Conservation (phyloP, 352 stramenopile species). For the Phytopythium montanum region DNA sequence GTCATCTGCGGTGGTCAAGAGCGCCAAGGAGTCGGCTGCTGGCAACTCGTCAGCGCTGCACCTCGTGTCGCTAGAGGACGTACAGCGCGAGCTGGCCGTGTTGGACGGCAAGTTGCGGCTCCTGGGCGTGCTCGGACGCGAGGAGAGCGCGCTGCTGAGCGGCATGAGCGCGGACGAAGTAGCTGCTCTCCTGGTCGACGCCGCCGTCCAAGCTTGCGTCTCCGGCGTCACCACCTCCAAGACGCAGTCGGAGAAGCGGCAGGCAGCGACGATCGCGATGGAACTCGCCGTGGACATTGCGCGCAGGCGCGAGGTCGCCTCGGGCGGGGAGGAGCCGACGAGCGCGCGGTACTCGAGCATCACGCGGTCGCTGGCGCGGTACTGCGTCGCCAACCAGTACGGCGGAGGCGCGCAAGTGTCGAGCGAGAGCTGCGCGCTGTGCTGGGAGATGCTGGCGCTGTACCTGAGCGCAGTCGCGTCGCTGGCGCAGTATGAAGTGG, state of each 20-base stretch:
- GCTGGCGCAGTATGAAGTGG: constrained; percentile 52
- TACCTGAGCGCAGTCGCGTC: constrained; percentile 37
- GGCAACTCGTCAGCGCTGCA: constrained; percentile 28
- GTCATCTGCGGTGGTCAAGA: constrained; percentile 4
- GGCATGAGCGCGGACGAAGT: constrained; percentile 59
- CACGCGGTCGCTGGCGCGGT: constrained; percentile 63
- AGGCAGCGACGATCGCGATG: constrained; percentile 37
- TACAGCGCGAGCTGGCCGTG: constrained; percentile 48
- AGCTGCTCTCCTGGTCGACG: constrained; percentile 51
- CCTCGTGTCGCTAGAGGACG: constrained; percentile 62
- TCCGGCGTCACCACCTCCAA: constrained; percentile 4
- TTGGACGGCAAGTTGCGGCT: constrained; percentile 65
- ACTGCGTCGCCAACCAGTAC: constrained; percentile 54
- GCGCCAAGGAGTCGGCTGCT: constrained; percentile 8
- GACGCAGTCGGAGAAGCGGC: constrained; percentile 40
- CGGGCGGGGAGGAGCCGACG: constrained; percentile 13
- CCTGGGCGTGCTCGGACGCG: constrained; percentile 35
- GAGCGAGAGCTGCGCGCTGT: constrained; percentile 25
- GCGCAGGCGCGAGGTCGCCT: constrained; percentile 5
- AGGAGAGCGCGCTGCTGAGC: constrained; percentile 51
- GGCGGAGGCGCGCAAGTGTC: constrained; percentile 22
- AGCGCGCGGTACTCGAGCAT: constrained; percentile 25
- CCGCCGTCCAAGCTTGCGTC: constrained; percentile 5
- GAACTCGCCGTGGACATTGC: constrained; percentile 57
- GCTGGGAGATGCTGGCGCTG: constrained; percentile 54